Evolutionary conservation across 2,329 filamentous ascomycete genomes (phyloP), one percentile per base, ranked within the genome.

Genomic region (Neofusicoccum kwambonambiense): DNA sequence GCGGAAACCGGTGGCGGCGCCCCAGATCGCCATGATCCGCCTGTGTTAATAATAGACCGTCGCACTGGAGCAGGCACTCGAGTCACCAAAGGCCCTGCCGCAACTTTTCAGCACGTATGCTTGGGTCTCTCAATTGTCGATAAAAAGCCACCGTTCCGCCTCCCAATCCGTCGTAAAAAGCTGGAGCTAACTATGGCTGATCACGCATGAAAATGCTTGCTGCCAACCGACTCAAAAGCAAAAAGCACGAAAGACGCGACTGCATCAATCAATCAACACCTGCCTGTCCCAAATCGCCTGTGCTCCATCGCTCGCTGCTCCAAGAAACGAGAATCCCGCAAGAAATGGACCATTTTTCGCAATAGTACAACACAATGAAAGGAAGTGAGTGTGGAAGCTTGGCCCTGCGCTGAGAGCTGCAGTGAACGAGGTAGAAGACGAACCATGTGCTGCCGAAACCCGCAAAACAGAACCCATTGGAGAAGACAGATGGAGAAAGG

Each of bases 241-340:
- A 39, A 56, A 56, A 47, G 50, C 41, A 64, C 31, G 34, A 45
- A 17, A 49, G 34, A 64, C 27, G n/a, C 31, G 41, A 56, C n/a
- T 35, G 34, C n/a, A 50, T 49, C 34, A 56, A 64, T 49, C 19
- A 56, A 57, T 27, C 31, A 64, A 45, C 62, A 62, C 58, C 45
- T 47, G 58, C 58, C 58, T 49, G 35, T 27, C 45, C 58, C 58
- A 50, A 64, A 64, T 57, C 62, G 62, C 62, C 62, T n/a, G 42
- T 64, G 62, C 62, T 64, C 62, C 62, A 27, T 64, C 62, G 62
- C 62, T 64, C 49, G 49, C 49, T 64, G 44, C 62, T 57, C 62
- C 62, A 49, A 42, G 31, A 52, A 58, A 56, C 50, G 61, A 54
- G 51, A 64, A 61, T 49, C 58, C 58, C 58, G 56, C 56, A 47